Conservation (phyloP, 2,329 filamentous ascomycete genomes). For the Cryphonectria parasitica region DNA sequence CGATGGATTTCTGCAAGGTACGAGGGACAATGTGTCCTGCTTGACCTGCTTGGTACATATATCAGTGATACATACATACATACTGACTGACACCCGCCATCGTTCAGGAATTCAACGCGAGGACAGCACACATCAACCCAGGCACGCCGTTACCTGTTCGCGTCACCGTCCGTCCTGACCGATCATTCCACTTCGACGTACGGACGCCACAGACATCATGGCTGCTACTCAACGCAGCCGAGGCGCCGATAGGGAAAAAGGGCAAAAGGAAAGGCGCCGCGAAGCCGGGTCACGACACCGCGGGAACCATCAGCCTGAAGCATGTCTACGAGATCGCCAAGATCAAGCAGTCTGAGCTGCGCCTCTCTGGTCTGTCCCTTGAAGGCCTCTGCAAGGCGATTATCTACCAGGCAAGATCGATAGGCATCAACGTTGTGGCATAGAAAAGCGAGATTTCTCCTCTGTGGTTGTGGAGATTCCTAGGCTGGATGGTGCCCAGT, state of each 20-base stretch:
- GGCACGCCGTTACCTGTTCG: slow-evolving; percentile 90
- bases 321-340: slow-evolving; percentile 97
- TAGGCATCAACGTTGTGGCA: slow-evolving; percentile 73
- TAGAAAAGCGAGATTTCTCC: slow-evolving; percentile 40
- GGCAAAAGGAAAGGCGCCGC: slow-evolving; percentile 78
- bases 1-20: slow-evolving; percentile 99
- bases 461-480: neutral
- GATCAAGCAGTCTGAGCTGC: slow-evolving; percentile 83
- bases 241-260: slow-evolving; percentile 72
- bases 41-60: slow-evolving; percentile 16
- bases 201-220: slow-evolving; percentile 94
- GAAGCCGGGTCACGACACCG: slow-evolving; percentile 73
- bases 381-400: slow-evolving; percentile 74
- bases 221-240: slow-evolving; percentile 82
- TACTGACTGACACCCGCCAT: slow-evolving; percentile 26
- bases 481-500: neutral
- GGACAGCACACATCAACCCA: slow-evolving; percentile 79
- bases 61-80: slow-evolving; percentile 7
- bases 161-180: slow-evolving; percentile 89
- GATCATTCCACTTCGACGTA: slow-evolving; percentile 90
- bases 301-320: slow-evolving; percentile 90
- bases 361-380: slow-evolving; percentile 72
- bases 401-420: slow-evolving; percentile 75
- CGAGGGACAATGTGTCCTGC: slow-evolving; percentile 27
- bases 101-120: slow-evolving; percentile 89